phyloP scores from a whole-genome alignment of 1,139 yeast genomes.

The Arxiozyma slooffiae region DNA sequence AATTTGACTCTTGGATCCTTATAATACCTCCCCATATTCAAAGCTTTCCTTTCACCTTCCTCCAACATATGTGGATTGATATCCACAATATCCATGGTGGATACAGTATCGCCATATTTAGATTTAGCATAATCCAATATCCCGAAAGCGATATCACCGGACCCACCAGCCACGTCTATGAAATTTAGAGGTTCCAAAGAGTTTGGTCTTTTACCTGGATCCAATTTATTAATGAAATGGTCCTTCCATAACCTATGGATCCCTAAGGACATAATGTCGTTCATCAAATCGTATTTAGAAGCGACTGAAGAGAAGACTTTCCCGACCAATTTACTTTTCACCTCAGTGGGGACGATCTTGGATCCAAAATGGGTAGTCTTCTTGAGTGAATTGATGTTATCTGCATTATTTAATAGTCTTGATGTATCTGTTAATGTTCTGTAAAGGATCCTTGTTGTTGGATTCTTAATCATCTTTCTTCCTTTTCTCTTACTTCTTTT shows the following conservation, averaged over 20 bases:
- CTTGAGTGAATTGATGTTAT: background rate
- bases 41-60: slow-evolving; percentile 76
- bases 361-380: slow-evolving; percentile 86
- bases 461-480: background rate
- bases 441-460: background rate
- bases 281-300: slow-evolving; percentile 88
- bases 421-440: background rate
- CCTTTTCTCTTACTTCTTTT: too few species aligned
- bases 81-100: slow-evolving; percentile 86
- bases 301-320: slow-evolving; percentile 93
- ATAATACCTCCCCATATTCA: slow-evolving; percentile 39
- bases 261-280: slow-evolving; percentile 95
- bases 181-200: slow-evolving; percentile 69
- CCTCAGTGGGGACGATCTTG: slow-evolving; percentile 66
- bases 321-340: slow-evolving; percentile 79
- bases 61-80: slow-evolving; percentile 91
- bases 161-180: slow-evolving; percentile 97
- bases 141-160: slow-evolving; percentile 97
- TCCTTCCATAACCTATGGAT: slow-evolving; percentile 91
- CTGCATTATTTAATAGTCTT: background rate
- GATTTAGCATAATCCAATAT: slow-evolving; percentile 81
- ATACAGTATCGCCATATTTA: slow-evolving; percentile 62
- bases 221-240: slow-evolving; percentile 77
- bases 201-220: slow-evolving; percentile 91
- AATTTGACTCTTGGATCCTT: slow-evolving; percentile 61